phyloP scores from a whole-genome alignment of 148 eudicot species.

The Cornus kousa region DNA sequence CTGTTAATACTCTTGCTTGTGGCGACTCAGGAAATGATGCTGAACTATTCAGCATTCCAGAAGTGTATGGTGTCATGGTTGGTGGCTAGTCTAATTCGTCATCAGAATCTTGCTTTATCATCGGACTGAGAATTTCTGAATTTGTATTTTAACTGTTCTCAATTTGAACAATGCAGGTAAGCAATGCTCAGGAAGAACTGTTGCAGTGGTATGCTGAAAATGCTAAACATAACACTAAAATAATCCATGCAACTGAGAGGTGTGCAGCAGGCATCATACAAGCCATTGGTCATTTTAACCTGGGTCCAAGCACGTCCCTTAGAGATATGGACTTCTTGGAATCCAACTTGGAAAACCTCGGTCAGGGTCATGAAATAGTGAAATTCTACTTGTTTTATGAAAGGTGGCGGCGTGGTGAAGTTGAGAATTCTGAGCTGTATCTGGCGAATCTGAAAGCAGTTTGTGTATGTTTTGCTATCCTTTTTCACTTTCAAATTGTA shows the following conservation, averaged over 20 bases:
- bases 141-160: constrained; percentile 7
- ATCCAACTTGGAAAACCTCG: constrained; percentile 32
- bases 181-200: constrained; percentile 75
- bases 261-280: constrained; percentile 76
- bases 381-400: constrained; percentile 55
- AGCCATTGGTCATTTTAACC: constrained; percentile 70
- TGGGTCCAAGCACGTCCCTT: constrained; percentile 58
- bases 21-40: constrained; percentile 84
- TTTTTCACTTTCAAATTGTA: not conserved
- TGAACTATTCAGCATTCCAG: constrained; percentile 67
- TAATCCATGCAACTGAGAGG: constrained; percentile 64
- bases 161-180: constrained; percentile 39
- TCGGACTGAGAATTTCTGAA: not conserved
- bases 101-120: not conserved
- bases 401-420: constrained; percentile 62
- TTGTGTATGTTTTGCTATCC: constrained; percentile 32
- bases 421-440: constrained; percentile 45
- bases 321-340: constrained; percentile 48
- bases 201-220: constrained; percentile 62
- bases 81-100: constrained; percentile 22
- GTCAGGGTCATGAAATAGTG: constrained; percentile 61
- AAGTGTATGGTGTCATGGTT: constrained; percentile 77
- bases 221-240: constrained; percentile 61
- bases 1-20: constrained; percentile 61
- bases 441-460: constrained; percentile 45